A percentile compares a stretch with the other conserved stretches of the same genome.
phyloP scores from a whole-genome alignment of 2,329 filamentous ascomycete genomes.

The Huntiella omanensis region DNA sequence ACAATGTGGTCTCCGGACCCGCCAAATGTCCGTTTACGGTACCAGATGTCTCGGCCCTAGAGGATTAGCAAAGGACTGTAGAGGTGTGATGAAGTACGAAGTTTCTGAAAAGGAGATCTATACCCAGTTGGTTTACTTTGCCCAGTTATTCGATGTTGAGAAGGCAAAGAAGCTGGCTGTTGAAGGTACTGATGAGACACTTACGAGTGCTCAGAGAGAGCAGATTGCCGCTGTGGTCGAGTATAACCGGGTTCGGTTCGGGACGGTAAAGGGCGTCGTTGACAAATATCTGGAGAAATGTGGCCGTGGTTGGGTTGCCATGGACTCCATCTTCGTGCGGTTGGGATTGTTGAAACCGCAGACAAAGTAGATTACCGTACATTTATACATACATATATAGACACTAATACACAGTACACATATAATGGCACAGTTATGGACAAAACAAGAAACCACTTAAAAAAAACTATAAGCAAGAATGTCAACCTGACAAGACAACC shows the following conservation, averaged over 20 bases:
- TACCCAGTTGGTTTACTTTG: slow-evolving; percentile 83
- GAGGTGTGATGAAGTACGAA: slow-evolving; percentile 76
- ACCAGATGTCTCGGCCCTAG: slow-evolving; percentile 73
- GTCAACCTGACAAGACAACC: background rate
- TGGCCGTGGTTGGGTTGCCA: slow-evolving; percentile 80
- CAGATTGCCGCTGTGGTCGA: slow-evolving; percentile 55
- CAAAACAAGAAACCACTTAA: background rate
- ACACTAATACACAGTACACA: background rate
- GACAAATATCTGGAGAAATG: slow-evolving; percentile 77
- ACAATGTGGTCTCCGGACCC: slow-evolving; percentile 67
- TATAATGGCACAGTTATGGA: background rate
- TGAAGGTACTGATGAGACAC: slow-evolving; percentile 18
- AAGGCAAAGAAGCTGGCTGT: slow-evolving; percentile 40
- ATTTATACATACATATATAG: slow-evolving; percentile 1
- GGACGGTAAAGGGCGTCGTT: slow-evolving; percentile 55
- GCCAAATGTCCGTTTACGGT: slow-evolving; percentile 87
- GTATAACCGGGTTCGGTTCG: slow-evolving; percentile 66
- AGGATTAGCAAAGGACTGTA: slow-evolving; percentile 66
- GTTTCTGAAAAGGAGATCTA: slow-evolving; percentile 78
- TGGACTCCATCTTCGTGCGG: slow-evolving; percentile 70
- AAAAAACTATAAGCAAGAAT: background rate
- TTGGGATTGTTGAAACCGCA: slow-evolving; percentile 28
- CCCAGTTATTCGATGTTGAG: slow-evolving; percentile 74
- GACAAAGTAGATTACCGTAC: background rate
- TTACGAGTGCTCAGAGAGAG: slow-evolving; percentile 36